These are phyloP conservation scores for Bryoerythrophyllum caledonicum DNA, from an alignment of 225 moss, liverwort and hornwort genomes.

Conservation along the genomic window DNA sequence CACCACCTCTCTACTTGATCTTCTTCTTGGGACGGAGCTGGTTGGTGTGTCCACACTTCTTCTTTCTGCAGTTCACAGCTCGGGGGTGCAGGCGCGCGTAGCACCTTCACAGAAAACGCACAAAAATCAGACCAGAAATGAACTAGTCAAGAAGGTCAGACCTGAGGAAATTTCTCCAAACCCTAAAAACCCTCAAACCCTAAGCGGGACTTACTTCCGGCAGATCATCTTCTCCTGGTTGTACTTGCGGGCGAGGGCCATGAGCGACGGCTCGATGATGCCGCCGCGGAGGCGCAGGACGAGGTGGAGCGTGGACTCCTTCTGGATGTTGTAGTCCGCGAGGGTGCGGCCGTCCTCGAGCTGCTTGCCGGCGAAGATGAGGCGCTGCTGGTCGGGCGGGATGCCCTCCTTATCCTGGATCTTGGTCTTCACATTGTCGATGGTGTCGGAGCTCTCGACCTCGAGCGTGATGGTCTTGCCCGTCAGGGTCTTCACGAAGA, in stretches of 20 bases:
- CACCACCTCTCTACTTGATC: constrained; percentile 49
- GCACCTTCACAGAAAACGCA: constrained; percentile 38
- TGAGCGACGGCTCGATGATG: constrained; percentile 78
- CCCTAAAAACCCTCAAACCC: neutral
- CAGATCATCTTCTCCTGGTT: constrained; percentile 90
- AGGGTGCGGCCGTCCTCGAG: constrained; percentile 51
- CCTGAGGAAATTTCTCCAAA: too few species aligned
- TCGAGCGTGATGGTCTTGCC: constrained; percentile 72
- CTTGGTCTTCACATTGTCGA: constrained; percentile 54
- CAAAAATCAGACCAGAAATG: neutral
- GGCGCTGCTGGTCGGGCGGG: constrained; percentile 48
- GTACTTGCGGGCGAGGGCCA: constrained; percentile 79
- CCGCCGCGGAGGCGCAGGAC: constrained; percentile 73
- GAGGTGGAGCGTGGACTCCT: constrained; percentile 74
- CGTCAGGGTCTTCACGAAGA: constrained; percentile 81
- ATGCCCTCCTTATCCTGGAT: constrained; percentile 55
- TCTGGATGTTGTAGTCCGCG: constrained; percentile 52
- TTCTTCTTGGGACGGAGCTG: constrained; percentile 71
- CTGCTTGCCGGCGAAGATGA: constrained; percentile 54
- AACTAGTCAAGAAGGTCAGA: too few species aligned
- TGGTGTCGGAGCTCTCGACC: constrained; percentile 54
- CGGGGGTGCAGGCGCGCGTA: constrained; percentile 79
- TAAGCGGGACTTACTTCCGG: constrained; percentile 59
- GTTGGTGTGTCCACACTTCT: constrained; percentile 82
- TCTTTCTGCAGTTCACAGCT: constrained; percentile 79